These are phyloP conservation scores for Aspergillus baeticus DNA, from an alignment of 495 filamentous ascomycete genomes.

Conservation along the genomic window DNA sequence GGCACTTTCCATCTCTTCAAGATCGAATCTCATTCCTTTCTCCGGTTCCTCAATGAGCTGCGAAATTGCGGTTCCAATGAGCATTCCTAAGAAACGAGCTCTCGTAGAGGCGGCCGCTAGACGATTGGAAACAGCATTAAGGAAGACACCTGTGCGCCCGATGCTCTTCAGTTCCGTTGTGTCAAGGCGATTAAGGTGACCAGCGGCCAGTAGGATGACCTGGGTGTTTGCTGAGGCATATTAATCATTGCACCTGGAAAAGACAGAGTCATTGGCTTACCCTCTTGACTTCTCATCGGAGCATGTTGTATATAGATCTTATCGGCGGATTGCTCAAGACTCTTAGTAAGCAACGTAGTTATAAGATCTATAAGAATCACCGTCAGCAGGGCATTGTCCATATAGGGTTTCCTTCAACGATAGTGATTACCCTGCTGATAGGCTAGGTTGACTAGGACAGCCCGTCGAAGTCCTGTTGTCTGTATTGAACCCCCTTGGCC, in stretches of 20 bases:
- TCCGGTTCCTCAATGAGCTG: constrained; percentile 72
- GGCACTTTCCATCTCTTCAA: constrained; percentile 69
- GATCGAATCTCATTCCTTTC: constrained; percentile 76
- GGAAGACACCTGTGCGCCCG: constrained; percentile 67
- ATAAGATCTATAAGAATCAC: constrained; percentile 42
- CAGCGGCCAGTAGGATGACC: constrained; percentile 72
- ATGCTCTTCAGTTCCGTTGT: constrained; percentile 60
- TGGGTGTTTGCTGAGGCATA: constrained; percentile 67
- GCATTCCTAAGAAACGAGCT: constrained; percentile 85
- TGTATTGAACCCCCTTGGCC: constrained; percentile 56
- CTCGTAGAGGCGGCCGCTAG: constrained; percentile 71
- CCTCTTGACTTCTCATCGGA: constrained; percentile 82
- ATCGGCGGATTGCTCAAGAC: constrained; percentile 74
- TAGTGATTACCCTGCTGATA: constrained; percentile 44
- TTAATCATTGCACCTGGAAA: constrained; percentile 22
- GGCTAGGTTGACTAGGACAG: constrained; percentile 60
- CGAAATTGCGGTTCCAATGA: constrained; percentile 79
- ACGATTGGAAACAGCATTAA: constrained; percentile 81
- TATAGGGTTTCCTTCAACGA: not conserved
- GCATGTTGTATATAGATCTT: constrained; percentile 83
- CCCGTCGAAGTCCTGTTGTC: constrained; percentile 64
- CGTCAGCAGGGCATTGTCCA: constrained; percentile 18
- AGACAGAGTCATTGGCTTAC: constrained; percentile 37
- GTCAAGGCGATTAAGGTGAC: constrained; percentile 65
- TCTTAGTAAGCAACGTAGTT: constrained; percentile 60